These are phyloP conservation scores for Hura crepitans DNA, from an alignment of 441 rosid species.

Conservation along the genomic window DNA sequence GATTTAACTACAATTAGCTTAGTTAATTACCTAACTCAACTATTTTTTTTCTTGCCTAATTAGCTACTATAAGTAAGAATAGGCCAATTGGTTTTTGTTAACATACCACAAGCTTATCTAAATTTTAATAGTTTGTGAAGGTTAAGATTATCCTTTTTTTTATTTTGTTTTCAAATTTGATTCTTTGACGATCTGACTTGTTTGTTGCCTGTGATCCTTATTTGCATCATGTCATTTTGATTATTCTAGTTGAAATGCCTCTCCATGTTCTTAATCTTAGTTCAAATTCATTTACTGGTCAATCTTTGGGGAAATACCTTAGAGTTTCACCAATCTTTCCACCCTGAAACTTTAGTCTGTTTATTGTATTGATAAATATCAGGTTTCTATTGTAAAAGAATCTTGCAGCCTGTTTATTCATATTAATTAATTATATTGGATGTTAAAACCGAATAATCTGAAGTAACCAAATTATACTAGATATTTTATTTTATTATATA, in stretches of 20 bases:
- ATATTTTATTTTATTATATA: no score
- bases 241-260: slow-evolving; percentile 50
- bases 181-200: background rate
- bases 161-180: background rate
- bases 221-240: slow-evolving; percentile 37
- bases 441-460: no score
- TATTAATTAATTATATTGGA: no score
- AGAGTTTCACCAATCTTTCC: slow-evolving; percentile 50
- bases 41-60: no score
- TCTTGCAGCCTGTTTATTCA: no score
- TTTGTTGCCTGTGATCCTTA: slow-evolving; percentile 48
- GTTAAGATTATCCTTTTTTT: background rate
- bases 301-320: slow-evolving; percentile 78
- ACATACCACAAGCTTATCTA: background rate
- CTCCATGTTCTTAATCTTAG: slow-evolving; percentile 87
- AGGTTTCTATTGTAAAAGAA: no score
- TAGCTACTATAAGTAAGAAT: no score
- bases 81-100: background rate
- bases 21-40: no score
- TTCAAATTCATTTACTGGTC: slow-evolving; percentile 48
- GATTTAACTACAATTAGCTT: no score
- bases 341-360: slow-evolving; percentile 46
- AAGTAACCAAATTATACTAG: no score
- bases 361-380: no score
- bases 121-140: background rate